Base-by-base conservation (phyloP, 192 early-diverging fungal species). In the Geosiphon pyriformis region DNA sequence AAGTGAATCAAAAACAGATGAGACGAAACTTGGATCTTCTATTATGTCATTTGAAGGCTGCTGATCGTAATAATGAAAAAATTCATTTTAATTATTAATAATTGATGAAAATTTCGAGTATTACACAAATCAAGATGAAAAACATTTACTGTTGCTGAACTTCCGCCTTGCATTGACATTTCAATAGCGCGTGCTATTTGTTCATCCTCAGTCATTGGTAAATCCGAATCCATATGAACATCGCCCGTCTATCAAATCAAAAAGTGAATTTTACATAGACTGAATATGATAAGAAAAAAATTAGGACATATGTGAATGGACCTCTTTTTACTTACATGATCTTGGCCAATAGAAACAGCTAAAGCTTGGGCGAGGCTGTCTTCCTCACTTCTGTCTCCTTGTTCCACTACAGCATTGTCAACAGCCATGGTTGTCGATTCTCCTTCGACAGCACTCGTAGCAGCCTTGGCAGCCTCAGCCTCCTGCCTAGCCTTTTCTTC, bases 401-500 rank as follows among this genome's bases (percentile, higher is more conserved):
- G 23, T 25, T 34, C 33, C 23, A 35, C 30, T 29, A 31, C 49
- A 64, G 74, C 65, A 54, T 71, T 31, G 25, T 77, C 72, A 3
- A 80, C 52, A 20, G 70, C 76, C 59, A 73, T 78, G 25, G 67
- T 74, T 4, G 69, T 47, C 30, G 68, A 56, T 18, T 60, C 66
- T 57, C 53, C 58, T 23, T 70, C 65, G n/a, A 18, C 47, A 52
- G 73, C 35, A 33, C 59, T 60, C 26, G 52, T 35, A 17, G 70
- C 52, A 27, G 73, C 68, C 50, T 76, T 79, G 23, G 74, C 75
- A 72, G 78, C 77, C 7, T 74, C 80, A 29, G 85, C 81, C 48
- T 87, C 89, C 63, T 95, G 95, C 71, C 96, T 84, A 32, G 93
- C 94, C 51, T 87, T 86, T 68, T 97, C 96, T 75, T 98, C 96